phyloP scores from a whole-genome alignment of 1,139 yeast genomes.

The Geotrichum restrictum region DNA sequence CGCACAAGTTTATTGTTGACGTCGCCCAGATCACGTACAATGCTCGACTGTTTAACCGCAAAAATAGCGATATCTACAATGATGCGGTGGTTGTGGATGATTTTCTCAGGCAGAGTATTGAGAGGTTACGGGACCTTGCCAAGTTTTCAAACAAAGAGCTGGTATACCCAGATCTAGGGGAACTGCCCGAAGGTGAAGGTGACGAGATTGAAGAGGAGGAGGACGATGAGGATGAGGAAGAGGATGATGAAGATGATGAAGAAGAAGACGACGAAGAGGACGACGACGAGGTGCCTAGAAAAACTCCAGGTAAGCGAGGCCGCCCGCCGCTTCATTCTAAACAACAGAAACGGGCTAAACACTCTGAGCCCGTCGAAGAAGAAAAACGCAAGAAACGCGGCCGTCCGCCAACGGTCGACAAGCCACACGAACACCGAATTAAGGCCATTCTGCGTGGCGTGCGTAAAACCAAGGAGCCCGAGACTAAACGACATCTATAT shows the following conservation, averaged over 20 bases:
- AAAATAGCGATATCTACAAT: conserved; percentile 61
- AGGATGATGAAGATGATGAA: conserved; percentile 29
- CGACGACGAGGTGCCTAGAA: conserved; percentile 41
- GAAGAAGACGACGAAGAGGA: conserved; percentile 33
- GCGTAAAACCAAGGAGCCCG: conserved; percentile 63
- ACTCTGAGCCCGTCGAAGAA: conserved; percentile 26
- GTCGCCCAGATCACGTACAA: conserved; percentile 84
- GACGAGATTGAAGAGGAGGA: conserved; percentile 26
- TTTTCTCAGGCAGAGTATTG: conserved; percentile 54
- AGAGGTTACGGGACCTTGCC: conserved; percentile 47
- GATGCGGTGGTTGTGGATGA: conserved; percentile 71
- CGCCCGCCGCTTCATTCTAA: conserved; percentile 31
- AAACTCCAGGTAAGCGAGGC: conserved; percentile 27
- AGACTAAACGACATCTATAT: conserved; percentile 49
- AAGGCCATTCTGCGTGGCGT: conserved; percentile 78
- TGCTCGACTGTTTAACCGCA: conserved; percentile 77
- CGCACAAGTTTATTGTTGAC: conserved; percentile 70
- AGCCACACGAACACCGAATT: conserved; percentile 89
- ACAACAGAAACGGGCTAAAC: conserved; percentile 27
- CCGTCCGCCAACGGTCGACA: conserved; percentile 91
- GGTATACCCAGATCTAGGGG: conserved; percentile 67
- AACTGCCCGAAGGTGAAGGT: conserved; percentile 47
- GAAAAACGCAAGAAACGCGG: conserved; percentile 78
- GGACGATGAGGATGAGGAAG: conserved; percentile 32
- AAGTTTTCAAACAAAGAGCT: conserved; percentile 42